These are phyloP conservation scores for Xylaria sp. DNA, from an alignment of 2,329 filamentous ascomycete genomes.

Conservation along the genomic window DNA sequence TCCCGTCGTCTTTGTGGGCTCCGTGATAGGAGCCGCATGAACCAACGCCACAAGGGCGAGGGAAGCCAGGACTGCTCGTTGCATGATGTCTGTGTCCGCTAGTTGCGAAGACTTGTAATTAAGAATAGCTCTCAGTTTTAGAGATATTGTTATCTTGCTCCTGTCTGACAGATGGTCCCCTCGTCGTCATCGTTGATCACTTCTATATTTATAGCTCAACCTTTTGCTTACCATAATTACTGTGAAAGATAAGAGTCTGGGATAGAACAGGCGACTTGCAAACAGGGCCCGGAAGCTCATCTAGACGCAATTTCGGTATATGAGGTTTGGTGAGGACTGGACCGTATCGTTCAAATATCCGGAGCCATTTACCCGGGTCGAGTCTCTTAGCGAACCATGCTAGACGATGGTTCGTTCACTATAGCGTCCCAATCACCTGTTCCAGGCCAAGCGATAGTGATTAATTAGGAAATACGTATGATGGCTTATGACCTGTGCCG, in stretches of 20 bases:
- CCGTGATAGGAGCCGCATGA: constrained; percentile 44
- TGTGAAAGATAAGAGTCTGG: constrained; percentile 40
- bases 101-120: not conserved
- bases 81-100: constrained; percentile 39
- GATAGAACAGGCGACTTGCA: constrained; percentile 22
- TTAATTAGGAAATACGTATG: constrained; percentile 25
- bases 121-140: constrained; percentile 10
- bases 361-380: constrained; percentile 49
- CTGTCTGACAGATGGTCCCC: not conserved
- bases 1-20: constrained; percentile 41
- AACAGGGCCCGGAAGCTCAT: constrained; percentile 42
- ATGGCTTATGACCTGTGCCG: constrained; percentile 20
- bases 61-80: constrained; percentile 40
- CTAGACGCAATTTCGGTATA: constrained; percentile 49
- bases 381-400: constrained; percentile 43
- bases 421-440: constrained; percentile 26
- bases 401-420: constrained; percentile 11
- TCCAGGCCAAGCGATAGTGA: constrained; percentile 30
- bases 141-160: constrained; percentile 11
- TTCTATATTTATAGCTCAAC: constrained; percentile 34
- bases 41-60: constrained; percentile 47
- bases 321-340: constrained; percentile 42
- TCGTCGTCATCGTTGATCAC: constrained; percentile 32
- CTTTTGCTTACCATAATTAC: constrained; percentile 31
- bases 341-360: constrained; percentile 46